These are phyloP conservation scores for Plasmodium reichenowi DNA, from an alignment of 169 alveolate species.

Conservation along the genomic window DNA sequence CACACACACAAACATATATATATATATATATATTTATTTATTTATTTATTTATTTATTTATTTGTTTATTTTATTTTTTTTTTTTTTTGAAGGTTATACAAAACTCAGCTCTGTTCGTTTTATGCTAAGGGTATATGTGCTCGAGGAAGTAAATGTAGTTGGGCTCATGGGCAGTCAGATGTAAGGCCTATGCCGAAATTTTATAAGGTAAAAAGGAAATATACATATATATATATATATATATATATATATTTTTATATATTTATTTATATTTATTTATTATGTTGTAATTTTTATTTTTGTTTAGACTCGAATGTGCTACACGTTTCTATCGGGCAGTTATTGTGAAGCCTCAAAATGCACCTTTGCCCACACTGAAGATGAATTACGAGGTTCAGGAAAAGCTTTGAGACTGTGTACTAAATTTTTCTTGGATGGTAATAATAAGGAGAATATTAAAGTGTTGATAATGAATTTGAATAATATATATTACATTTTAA, in stretches of 20 bases:
- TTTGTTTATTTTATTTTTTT: neutral
- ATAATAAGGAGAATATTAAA: neutral
- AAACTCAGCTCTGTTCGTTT: constrained; percentile 68
- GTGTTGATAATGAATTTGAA: too few relatives aligned
- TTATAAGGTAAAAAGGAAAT: constrained; percentile 26
- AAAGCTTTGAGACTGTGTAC: constrained; percentile 59
- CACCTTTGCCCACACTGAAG: constrained; percentile 67
- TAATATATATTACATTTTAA: neutral
- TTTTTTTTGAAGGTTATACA: constrained; percentile 33
- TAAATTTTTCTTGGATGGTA: constrained; percentile 54
- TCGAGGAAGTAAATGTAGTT: constrained; percentile 55
- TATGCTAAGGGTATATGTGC: constrained; percentile 70
- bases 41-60: neutral
- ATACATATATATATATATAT: neutral
- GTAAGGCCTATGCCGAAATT: constrained; percentile 69
- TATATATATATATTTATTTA: neutral
- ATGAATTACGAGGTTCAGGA: constrained; percentile 64
- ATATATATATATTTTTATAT: neutral
- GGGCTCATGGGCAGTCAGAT: constrained; percentile 68
- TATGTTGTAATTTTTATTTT: neutral
- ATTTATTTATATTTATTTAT: neutral
- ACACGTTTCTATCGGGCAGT: constrained; percentile 56
- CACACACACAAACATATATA: neutral
- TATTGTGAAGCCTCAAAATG: constrained; percentile 70
- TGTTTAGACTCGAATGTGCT: constrained; percentile 65